Percentiles rank a stretch among this genome's conserved stretches.
Conservation (phyloP, 2,329 filamentous ascomycete genomes). For the Mariannaea elegans region DNA sequence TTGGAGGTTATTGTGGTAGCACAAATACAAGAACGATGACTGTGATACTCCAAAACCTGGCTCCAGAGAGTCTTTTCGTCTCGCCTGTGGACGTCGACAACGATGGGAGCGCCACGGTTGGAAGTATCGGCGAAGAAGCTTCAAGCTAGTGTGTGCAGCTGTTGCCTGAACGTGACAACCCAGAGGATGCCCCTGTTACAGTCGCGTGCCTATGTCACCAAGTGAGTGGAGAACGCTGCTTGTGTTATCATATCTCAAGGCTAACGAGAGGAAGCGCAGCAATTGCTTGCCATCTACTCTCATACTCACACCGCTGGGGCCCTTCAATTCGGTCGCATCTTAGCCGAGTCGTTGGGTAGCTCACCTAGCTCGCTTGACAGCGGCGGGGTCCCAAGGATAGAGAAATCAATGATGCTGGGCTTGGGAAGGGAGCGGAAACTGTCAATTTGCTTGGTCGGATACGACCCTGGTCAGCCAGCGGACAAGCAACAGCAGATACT, state of each 20-base stretch:
- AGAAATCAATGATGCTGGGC: constrained; percentile 37
- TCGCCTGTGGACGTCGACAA: constrained; percentile 50
- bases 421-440: constrained; percentile 34
- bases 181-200: constrained; percentile 33
- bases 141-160: constrained; percentile 58
- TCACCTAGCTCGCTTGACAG: constrained; percentile 34
- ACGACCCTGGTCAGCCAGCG: constrained; percentile 32
- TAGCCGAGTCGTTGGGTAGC: constrained; percentile 33
- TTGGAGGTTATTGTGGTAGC: no score
- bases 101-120: constrained; percentile 53
- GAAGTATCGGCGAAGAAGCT: constrained; percentile 57
- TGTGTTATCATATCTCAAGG: constrained; percentile 27
- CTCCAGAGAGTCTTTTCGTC: constrained; percentile 14
- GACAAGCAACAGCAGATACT: constrained; percentile 1
- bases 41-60: constrained; percentile 3
- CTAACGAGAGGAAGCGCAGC: constrained; percentile 25
- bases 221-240: constrained; percentile 34
- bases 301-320: constrained; percentile 31
- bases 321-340: constrained; percentile 23
- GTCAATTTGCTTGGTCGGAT: constrained; percentile 36
- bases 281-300: constrained; percentile 33
- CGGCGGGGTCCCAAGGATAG: constrained; percentile 30
- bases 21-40: no score
- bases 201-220: constrained; percentile 24
- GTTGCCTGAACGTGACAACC: constrained; percentile 52